Evolutionary conservation across 2,329 filamentous ascomycete genomes (phyloP).

Genomic region (Aspergillus novoparasiticus): DNA sequence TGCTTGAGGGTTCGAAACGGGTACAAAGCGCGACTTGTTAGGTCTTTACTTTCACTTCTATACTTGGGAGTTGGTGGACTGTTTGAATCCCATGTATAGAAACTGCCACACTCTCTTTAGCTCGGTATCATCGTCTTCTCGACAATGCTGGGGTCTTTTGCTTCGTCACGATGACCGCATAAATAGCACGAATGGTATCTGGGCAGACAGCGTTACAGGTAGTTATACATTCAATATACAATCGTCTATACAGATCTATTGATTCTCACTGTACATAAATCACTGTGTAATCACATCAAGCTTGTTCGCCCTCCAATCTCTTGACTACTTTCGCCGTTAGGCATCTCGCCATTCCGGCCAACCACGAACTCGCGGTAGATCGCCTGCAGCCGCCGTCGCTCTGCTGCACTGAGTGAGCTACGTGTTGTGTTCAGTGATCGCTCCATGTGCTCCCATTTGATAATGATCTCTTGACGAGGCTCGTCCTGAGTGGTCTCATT

Average conservation of each 20-base stretch:
- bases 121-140: neutral
- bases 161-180: neutral
- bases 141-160: neutral
- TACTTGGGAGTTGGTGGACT: neutral
- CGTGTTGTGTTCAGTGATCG: conserved; percentile 76
- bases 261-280: conserved; percentile 8
- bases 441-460: conserved; percentile 80
- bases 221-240: neutral
- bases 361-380: conserved; percentile 95
- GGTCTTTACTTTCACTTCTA: neutral
- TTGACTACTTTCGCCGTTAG: conserved; percentile 84
- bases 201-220: neutral
- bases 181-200: neutral
- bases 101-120: neutral
- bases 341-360: conserved; percentile 92
- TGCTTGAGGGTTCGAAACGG: neutral
- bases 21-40: too few species aligned
- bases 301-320: conserved; percentile 92
- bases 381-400: conserved; percentile 70
- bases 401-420: conserved; percentile 78
- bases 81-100: neutral
- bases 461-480: conserved; percentile 69
- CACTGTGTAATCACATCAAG: conserved; percentile 68
- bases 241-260: conserved; percentile 12
- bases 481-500: conserved; percentile 34